Conservation (phyloP, 1,139 yeast genomes). For the Suhomyces atakaporum region DNA sequence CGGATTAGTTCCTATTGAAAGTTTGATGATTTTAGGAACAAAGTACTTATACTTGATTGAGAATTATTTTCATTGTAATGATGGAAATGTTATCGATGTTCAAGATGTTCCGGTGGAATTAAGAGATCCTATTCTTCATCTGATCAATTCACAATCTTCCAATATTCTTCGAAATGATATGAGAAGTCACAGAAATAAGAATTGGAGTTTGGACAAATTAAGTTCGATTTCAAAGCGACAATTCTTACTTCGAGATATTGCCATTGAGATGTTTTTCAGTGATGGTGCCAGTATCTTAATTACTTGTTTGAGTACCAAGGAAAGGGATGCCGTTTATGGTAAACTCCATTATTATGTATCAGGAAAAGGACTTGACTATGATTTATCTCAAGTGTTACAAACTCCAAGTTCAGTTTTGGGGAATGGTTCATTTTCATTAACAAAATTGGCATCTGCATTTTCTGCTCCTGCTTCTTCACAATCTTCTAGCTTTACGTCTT, state of each 20-base stretch:
- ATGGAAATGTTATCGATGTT: slow-evolving; percentile 67
- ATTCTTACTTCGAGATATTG: slow-evolving; percentile 74
- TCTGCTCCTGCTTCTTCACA: slow-evolving; percentile 16
- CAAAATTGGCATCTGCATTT: slow-evolving; percentile 41
- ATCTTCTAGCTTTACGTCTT: slow-evolving; percentile 10
- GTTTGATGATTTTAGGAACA: slow-evolving; percentile 68
- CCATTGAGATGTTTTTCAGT: slow-evolving; percentile 70
- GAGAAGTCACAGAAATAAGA: slow-evolving; percentile 46
- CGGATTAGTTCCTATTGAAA: slow-evolving; percentile 73
- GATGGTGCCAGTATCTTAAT: slow-evolving; percentile 69
- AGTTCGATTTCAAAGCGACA: slow-evolving; percentile 71
- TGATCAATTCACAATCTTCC: slow-evolving; percentile 47
- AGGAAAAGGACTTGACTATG: slow-evolving; percentile 50
- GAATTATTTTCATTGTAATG: slow-evolving; percentile 61
- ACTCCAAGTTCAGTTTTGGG: slow-evolving; percentile 23
- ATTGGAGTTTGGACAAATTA: slow-evolving; percentile 59
- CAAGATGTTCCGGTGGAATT: slow-evolving; percentile 59
- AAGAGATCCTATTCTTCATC: slow-evolving; percentile 66
- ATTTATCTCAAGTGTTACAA: slow-evolving; percentile 53
- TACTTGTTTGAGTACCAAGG: slow-evolving; percentile 53
- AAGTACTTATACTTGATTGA: slow-evolving; percentile 66
- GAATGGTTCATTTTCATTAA: slow-evolving; percentile 23
- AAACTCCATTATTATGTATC: slow-evolving; percentile 49
- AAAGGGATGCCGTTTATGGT: slow-evolving; percentile 57
- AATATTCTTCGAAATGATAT: slow-evolving; percentile 21